Evolutionary conservation across 345 rosid genomes (phyloP).

Genomic region (Zanthoxylum bungeanum): DNA sequence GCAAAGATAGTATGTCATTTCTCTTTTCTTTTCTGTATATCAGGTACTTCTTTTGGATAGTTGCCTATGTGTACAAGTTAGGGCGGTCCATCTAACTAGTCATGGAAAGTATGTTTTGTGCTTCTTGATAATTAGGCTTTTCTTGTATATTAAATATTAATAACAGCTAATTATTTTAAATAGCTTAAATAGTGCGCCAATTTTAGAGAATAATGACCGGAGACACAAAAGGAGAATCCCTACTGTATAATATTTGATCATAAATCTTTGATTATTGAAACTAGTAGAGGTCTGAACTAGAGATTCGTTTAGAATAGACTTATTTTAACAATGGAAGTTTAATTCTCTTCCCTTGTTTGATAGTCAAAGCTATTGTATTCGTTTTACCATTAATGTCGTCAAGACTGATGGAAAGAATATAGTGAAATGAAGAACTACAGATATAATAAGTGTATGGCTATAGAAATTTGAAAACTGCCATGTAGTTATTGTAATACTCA

Average conservation of each 20-base stretch:
- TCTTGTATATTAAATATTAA: not conserved
- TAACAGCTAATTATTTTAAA: not conserved
- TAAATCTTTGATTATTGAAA: not conserved
- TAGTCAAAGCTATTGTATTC: not conserved
- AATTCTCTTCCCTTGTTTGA: not conserved
- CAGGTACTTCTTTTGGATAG: not conserved
- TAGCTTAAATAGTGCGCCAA: not conserved
- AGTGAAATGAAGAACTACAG: not conserved
- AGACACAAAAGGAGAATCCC: not conserved
- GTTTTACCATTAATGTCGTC: not conserved
- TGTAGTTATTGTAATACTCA: not conserved
- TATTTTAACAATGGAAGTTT: conserved; percentile 3
- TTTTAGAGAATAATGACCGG: not conserved
- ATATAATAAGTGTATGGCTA: not conserved
- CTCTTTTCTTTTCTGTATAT: conserved; percentile 5
- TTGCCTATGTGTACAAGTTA: not conserved
- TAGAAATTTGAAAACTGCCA: not conserved
- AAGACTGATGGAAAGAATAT: too few relatives aligned
- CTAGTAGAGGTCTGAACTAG: too few relatives aligned
- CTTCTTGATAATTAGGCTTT: not conserved
- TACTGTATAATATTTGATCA: not conserved
- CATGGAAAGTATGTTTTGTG: not conserved
- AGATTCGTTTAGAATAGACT: not conserved
- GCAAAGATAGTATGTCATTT: conserved; percentile 60
- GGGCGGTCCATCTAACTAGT: not conserved